These are phyloP conservation scores for Cucurbita argyrosperma DNA, from an alignment of 306 rosid genomes.

Conservation along the genomic window DNA sequence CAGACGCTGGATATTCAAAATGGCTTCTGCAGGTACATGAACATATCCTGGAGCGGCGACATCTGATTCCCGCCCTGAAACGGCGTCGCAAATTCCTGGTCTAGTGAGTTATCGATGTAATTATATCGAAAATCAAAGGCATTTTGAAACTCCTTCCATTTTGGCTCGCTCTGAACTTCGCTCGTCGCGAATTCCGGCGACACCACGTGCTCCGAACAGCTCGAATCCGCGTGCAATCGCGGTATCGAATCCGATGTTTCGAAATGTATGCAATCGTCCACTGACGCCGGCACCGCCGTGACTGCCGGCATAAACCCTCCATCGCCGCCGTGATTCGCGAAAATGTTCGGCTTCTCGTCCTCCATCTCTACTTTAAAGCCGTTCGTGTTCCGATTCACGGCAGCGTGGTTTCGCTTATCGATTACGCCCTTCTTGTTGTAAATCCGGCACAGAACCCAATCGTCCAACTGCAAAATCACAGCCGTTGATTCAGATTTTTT, in stretches of 20 bases:
- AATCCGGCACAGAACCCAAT: slow-evolving; percentile 91
- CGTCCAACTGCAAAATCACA: slow-evolving; percentile 70
- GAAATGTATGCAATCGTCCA: slow-evolving; percentile 37
- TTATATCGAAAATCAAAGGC: slow-evolving; percentile 37
- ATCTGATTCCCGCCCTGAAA: slow-evolving; percentile 40
- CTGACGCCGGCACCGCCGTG: background rate
- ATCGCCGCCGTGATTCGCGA: background rate
- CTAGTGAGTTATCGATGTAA: slow-evolving; percentile 45
- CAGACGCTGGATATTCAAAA: slow-evolving; percentile 9
- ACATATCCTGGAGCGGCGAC: slow-evolving; percentile 83
- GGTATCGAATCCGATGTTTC: slow-evolving; percentile 75
- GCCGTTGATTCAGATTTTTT: background rate
- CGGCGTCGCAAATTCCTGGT: slow-evolving; percentile 30
- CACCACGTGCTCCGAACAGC: slow-evolving; percentile 94
- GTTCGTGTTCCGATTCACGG: slow-evolving; percentile 2
- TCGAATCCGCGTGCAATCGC: slow-evolving; percentile 85
- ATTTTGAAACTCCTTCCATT: slow-evolving; percentile 75
- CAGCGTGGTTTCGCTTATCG: slow-evolving; percentile 26
- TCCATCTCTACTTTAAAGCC: slow-evolving; percentile 21
- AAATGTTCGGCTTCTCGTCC: slow-evolving; percentile 51
- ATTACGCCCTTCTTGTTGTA: slow-evolving; percentile 73
- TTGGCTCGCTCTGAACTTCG: slow-evolving; percentile 94
- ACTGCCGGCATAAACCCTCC: background rate
- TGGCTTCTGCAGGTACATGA: slow-evolving; percentile 60
- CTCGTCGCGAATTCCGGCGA: slow-evolving; percentile 65